These are phyloP conservation scores for Rhamnella rubrinervis DNA, from an alignment of 331 rosid genomes.

Conservation along the genomic window DNA sequence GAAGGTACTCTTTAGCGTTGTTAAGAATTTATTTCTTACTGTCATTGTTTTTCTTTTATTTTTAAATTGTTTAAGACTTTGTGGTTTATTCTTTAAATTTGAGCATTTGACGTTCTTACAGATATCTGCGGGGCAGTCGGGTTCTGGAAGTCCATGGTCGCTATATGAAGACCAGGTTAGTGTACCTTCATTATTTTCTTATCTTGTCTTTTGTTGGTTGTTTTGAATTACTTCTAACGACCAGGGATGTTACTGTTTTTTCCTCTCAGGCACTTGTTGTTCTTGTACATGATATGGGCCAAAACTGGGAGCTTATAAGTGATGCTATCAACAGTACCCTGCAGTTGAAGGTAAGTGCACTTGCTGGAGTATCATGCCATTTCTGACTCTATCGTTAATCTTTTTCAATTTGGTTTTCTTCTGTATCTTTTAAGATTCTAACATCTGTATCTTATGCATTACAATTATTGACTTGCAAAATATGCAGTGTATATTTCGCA, in stretches of 20 bases:
- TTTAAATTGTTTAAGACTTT: neutral
- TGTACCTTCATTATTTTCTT: slow-evolving; percentile 10
- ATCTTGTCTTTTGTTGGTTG: slow-evolving; percentile 4
- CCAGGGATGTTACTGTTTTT: slow-evolving; percentile 5
- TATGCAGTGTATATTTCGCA: slow-evolving; percentile 87
- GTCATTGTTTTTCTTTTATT: neutral
- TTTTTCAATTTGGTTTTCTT: neutral
- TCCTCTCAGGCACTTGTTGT: slow-evolving; percentile 90
- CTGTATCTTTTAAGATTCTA: slow-evolving; percentile 3
- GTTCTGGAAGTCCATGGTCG: slow-evolving; percentile 91
- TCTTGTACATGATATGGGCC: slow-evolving; percentile 98
- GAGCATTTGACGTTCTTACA: slow-evolving; percentile 26
- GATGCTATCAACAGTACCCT: slow-evolving; percentile 88
- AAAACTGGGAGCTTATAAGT: slow-evolving; percentile 96
- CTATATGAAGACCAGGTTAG: slow-evolving; percentile 91
- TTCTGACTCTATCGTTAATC: neutral
- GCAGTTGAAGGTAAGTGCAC: slow-evolving; percentile 73
- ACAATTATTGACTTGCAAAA: slow-evolving; percentile 25
- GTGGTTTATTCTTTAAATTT: slow-evolving; percentile 11
- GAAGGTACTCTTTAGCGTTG: slow-evolving; percentile 55
- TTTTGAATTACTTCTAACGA: slow-evolving; percentile 6
- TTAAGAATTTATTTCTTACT: slow-evolving; percentile 12
- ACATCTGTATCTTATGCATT: slow-evolving; percentile 2
- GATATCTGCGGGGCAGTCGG: slow-evolving; percentile 74
- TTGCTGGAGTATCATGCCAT: neutral